Base-by-base conservation (phyloP, 139 green algal species). In the Klebsormidium nitens region DNA sequence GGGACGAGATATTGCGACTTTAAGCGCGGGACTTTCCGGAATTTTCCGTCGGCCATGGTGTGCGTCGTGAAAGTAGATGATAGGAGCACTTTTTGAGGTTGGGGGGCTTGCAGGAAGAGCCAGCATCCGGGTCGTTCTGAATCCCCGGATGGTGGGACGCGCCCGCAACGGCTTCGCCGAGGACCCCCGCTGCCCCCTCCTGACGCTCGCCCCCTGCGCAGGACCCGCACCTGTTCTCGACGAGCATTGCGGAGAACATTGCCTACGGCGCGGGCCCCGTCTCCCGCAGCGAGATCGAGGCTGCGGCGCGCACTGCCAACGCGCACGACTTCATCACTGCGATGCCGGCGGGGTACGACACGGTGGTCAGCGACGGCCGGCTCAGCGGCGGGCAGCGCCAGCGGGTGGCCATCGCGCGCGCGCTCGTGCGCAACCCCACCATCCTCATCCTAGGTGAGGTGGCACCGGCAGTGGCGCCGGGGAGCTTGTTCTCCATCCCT, bases 361-460 rank as follows among this genome's bases (percentile, higher is more conserved):
- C 85, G 2, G 31, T 74, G 36, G 69, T 91, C 8, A 44, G 71
- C 6, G 75, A 82, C 42, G 48, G 76, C 14, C 75, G 83, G 66
- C 73, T 97, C 34, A 84, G 52, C 6, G 92, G 92, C 1, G 91
- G 90, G 0, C 90, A 95, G 80, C 91, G 91, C 79, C 91, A 97
- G 83, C 84, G 91, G 8, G 88, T 97, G 29, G 91, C 91, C 37
- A 95, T 97, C 29, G 92, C 93, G 0, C 69, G 93, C 1, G 93
- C 93, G 6, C 79, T 97, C 5, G 76, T 97, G n/a, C 80, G 86
- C 26, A 71, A 85, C 38, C 88, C 91, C 38, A 46, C 80, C 3
- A 70, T 95, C 39, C 83, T 98, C 69, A 89, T 98, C 37, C 79
- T 95, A 65, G 89, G 93, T 59, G 90, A 95, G 80, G 91, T 90